These are phyloP conservation scores for Macroventuria anomochaeta DNA, from an alignment of 2,329 filamentous ascomycete species.

Conservation along the genomic window DNA sequence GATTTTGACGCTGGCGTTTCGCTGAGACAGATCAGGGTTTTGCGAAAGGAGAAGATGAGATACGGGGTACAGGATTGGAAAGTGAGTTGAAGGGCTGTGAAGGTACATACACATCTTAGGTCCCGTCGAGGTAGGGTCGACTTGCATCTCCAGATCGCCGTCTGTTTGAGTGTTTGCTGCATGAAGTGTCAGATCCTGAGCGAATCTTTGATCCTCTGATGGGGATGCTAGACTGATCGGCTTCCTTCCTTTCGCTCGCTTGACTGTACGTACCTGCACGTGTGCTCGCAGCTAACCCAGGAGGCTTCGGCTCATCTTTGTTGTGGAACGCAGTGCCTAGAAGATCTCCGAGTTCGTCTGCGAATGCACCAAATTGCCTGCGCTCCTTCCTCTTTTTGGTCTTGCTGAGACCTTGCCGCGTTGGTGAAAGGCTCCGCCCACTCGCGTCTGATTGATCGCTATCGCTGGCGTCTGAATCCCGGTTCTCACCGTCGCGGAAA, in stretches of 20 bases:
- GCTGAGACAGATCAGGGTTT: conserved; percentile 9
- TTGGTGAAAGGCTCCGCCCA: conserved; percentile 27
- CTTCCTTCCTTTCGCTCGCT: conserved; percentile 3
- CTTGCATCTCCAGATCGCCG: conserved; percentile 20
- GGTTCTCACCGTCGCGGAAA: conserved; percentile 23
- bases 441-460: conserved; percentile 34
- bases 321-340: conserved; percentile 27
- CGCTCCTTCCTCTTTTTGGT: conserved; percentile 28
- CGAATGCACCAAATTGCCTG: conserved; percentile 29
- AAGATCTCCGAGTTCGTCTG: conserved; percentile 26
- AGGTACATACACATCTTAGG: conserved; percentile 32
- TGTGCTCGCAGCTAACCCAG: not conserved
- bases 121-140: conserved; percentile 13
- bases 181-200: not conserved
- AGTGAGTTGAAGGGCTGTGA: not conserved
- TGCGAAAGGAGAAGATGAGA: not conserved
- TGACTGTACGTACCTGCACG: conserved; percentile 19
- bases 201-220: not conserved
- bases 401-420: conserved; percentile 19
- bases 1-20: conserved; percentile 29
- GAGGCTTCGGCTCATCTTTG: conserved; percentile 1
- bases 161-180: not conserved
- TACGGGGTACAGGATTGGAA: too few relatives aligned
- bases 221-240: not conserved
- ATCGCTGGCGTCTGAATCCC: conserved; percentile 29